Conservation (phyloP, 257 asterid species). For the Ajuga chamaepitys region DNA sequence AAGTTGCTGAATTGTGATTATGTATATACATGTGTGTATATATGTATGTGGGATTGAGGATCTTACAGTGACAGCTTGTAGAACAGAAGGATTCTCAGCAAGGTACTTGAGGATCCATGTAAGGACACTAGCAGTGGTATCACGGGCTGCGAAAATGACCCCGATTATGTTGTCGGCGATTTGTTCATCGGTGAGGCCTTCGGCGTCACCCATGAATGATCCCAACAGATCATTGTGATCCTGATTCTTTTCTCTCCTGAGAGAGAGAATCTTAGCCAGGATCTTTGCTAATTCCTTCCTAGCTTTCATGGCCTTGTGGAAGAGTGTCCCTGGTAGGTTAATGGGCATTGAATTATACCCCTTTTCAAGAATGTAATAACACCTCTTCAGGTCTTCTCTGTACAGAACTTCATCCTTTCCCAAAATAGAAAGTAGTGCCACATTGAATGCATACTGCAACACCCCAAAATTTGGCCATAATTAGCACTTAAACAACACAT, state of each 20-base stretch:
- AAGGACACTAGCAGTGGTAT: constrained; percentile 68
- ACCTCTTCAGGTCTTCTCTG: constrained; percentile 69
- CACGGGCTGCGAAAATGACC: constrained; percentile 73
- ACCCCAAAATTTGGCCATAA: background rate
- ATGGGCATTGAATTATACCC: constrained; percentile 77
- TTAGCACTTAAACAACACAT: background rate
- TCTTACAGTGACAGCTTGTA: constrained; percentile 67
- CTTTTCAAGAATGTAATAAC: constrained; percentile 61
- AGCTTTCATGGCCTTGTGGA: constrained; percentile 69
- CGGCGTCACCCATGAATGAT: constrained; percentile 63
- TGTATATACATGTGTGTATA: no score
- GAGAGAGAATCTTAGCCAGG: constrained; percentile 39
- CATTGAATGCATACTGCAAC: constrained; percentile 80
- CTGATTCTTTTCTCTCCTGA: constrained; percentile 34
- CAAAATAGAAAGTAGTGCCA: constrained; percentile 62
- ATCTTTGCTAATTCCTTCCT: constrained; percentile 52
- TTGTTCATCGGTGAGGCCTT: constrained; percentile 58
- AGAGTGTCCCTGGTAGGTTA: constrained; percentile 64
- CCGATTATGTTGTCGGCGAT: constrained; percentile 71
- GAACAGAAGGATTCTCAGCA: constrained; percentile 64
- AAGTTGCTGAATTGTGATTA: background rate
- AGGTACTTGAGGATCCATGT: constrained; percentile 75
- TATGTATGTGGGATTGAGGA: background rate
- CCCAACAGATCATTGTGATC: constrained; percentile 48
- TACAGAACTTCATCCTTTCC: constrained; percentile 58